phyloP scores from a whole-genome alignment of 148 eudicot genomes.

The Diospyros kaki region DNA sequence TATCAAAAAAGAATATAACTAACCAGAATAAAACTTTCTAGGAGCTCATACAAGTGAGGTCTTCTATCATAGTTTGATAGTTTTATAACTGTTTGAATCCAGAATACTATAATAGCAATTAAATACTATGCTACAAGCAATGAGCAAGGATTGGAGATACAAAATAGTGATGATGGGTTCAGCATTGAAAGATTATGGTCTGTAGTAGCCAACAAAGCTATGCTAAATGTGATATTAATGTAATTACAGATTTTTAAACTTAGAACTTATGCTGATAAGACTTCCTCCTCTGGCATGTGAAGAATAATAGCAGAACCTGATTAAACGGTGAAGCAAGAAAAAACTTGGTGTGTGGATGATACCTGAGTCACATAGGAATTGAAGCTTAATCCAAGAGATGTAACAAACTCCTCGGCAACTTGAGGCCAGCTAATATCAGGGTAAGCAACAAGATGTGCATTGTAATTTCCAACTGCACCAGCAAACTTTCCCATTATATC shows the following conservation, averaged over 20 bases:
- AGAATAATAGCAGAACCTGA: too few relatives aligned
- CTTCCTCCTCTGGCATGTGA: too few relatives aligned
- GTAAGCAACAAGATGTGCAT: conserved; percentile 88
- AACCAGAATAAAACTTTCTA: background rate
- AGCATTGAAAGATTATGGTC: background rate
- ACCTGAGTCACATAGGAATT: conserved; percentile 93
- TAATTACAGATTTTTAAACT: background rate
- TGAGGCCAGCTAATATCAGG: conserved; percentile 78
- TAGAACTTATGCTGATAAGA: background rate
- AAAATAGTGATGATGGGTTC: background rate
- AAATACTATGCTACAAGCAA: background rate
- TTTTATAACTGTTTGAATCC: background rate
- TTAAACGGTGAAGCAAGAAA: background rate
- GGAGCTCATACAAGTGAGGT: background rate
- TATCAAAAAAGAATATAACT: too few relatives aligned
- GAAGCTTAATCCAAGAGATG: conserved; percentile 78
- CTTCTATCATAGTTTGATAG: background rate
- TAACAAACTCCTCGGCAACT: conserved; percentile 77
- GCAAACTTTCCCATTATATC: conserved; percentile 90
- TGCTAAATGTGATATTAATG: background rate
- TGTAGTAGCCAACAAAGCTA: too few relatives aligned
- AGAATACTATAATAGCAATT: background rate
- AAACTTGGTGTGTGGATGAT: conserved; percentile 5
- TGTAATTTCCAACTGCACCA: conserved; percentile 95
- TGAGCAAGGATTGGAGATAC: background rate